Evolutionary conservation across 169 alveolate genomes (phyloP), one percentile per base, ranked within the genome.

Genomic region (Cardiosporidium cionae): DNA sequence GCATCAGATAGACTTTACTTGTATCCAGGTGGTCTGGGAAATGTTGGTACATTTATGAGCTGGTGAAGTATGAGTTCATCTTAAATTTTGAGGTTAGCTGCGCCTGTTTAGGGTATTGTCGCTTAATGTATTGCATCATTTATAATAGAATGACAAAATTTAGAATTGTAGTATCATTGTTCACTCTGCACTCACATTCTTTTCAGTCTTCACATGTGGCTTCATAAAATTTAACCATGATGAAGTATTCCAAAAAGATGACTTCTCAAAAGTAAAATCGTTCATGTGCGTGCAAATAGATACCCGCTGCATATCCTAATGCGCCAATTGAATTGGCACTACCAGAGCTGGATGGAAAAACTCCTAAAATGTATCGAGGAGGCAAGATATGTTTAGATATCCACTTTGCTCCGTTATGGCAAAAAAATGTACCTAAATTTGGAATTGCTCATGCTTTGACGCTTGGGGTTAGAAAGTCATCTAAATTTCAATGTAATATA

Each of bases 361-460:
- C 99, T 22, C 92, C 92, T 62, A 96, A 96, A 84, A 96, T 96
- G 98, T 96, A 96, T 78, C 16, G 58, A 74, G 98, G 99, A n/a
- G 99, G 99, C n/a, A 92, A 94, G 65, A 95, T 95, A 7, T 95
- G 99, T 64, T 77, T 93, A 62, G 98, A 94, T 74, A 94, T 93
- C 72, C 99, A 95, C 74, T 95, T 95, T 85, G 94, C 96, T 9
- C 99, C 99, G 7, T 84, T 95, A 52, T 95, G 99, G 98, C 84
- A 88, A 54, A 89, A 89, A 37, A 91, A 94, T 74, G 87, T 87
- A 44, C 98, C 99, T 16, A 93, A 91, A 72, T 94, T 89, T 76
- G 99, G 99, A 27, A 92, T 95, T 68, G 98, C 97, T 32, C 99
- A 95, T 83, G 97, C 97, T 28, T 86, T 95, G 34, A 95, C 97